A percentile compares a stretch with the other conserved stretches of the same genome.
Evolutionary conservation across 306 rosid species (phyloP).

Genomic region (Prunus fruticosa): DNA sequence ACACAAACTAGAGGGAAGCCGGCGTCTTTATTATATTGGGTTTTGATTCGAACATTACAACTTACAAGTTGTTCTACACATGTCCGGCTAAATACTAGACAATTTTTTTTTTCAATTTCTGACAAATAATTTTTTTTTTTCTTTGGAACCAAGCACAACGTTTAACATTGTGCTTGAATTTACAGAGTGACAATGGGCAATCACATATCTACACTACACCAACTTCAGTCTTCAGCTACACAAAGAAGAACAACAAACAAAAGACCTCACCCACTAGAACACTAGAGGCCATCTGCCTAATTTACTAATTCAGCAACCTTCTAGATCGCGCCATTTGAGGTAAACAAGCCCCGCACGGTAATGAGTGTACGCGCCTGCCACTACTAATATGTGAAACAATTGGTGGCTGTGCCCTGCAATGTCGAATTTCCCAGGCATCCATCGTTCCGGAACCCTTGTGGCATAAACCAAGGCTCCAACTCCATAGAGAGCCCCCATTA

Average conservation of each 20-base stretch:
- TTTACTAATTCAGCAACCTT: slow-evolving; percentile 59
- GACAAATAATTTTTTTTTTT: not conserved
- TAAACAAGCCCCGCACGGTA: slow-evolving; percentile 90
- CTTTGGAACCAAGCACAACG: not conserved
- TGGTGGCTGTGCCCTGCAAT: slow-evolving; percentile 99
- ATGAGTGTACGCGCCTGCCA: slow-evolving; percentile 92
- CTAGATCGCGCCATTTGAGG: slow-evolving; percentile 88
- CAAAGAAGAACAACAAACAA: slow-evolving; percentile 1
- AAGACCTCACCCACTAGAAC: not conserved
- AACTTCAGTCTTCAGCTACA: not conserved
- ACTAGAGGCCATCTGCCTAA: slow-evolving; percentile 3
- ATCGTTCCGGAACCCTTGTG: slow-evolving; percentile 86
- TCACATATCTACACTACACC: not conserved
- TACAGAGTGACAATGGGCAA: not conserved
- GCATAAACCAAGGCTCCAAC: slow-evolving; percentile 89
- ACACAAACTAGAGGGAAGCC: not conserved
- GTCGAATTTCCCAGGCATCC: slow-evolving; percentile 98
- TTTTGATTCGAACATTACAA: not conserved
- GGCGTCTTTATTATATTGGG: not conserved
- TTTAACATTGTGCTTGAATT: not conserved
- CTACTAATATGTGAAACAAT: slow-evolving; percentile 75
- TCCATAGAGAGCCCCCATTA: slow-evolving; percentile 84
- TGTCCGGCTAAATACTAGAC: not conserved
- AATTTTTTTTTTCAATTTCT: not conserved
- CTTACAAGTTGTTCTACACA: not conserved